A percentile compares a stretch with the other conserved stretches of the same genome.
These are phyloP conservation scores for Psidium guajava DNA, from an alignment of 345 rosid genomes.

Conservation along the genomic window DNA sequence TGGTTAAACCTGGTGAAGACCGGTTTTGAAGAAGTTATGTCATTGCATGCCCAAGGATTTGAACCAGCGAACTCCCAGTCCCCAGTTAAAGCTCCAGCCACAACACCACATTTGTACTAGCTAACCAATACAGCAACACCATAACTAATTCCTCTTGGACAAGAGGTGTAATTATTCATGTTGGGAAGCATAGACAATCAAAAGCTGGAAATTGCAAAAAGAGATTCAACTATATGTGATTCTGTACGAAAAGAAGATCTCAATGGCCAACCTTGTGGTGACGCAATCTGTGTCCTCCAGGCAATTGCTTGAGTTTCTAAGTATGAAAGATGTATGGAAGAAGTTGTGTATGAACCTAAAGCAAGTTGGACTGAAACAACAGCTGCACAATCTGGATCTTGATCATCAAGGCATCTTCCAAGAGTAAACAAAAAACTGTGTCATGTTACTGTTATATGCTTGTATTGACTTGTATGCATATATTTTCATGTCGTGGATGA, in stretches of 20 bases:
- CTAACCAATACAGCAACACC: neutral
- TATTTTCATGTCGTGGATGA: neutral
- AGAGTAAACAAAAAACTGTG: neutral
- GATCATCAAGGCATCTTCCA: conserved; percentile 4
- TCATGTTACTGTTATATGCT: neutral
- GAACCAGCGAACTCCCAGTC: neutral
- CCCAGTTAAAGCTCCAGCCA: neutral
- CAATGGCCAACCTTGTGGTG: conserved; percentile 52
- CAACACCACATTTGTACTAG: neutral
- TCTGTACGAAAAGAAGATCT: neutral
- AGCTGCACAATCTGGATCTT: conserved; percentile 29
- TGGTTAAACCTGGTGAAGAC: neutral
- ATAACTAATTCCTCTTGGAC: neutral
- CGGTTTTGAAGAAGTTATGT: neutral
- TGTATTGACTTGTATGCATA: neutral
- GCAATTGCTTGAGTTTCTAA: conserved; percentile 49
- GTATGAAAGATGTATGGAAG: conserved; percentile 44
- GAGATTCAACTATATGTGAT: neutral
- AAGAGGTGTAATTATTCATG: neutral
- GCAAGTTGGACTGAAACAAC: conserved; percentile 65
- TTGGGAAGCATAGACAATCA: neutral
- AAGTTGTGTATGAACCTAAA: conserved; percentile 42
- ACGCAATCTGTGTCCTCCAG: conserved; percentile 80
- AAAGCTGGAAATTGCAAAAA: neutral
- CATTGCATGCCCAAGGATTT: neutral